Percentiles rank a stretch among this genome's conserved stretches.
Evolutionary conservation across 495 filamentous ascomycete species (phyloP).

Genomic region (Collariella sp.): DNA sequence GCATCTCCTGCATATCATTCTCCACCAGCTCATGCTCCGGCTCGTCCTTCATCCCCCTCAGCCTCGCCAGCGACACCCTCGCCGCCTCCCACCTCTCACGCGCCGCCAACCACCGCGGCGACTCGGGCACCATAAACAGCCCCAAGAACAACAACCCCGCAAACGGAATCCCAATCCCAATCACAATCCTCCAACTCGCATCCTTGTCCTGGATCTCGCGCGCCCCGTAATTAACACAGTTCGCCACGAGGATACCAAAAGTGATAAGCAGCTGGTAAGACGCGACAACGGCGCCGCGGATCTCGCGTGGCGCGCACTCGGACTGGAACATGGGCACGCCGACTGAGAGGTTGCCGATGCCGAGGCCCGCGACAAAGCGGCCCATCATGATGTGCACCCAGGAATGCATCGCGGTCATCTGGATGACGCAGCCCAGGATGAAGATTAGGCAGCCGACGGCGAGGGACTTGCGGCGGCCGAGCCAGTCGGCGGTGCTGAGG

Average conservation of each 20-base stretch:
- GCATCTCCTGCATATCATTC: slow-evolving; percentile 60
- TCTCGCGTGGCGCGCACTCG: slow-evolving; percentile 46
- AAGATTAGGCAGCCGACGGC: slow-evolving; percentile 31
- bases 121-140: slow-evolving; percentile 54
- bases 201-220: slow-evolving; percentile 38
- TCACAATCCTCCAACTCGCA: slow-evolving; percentile 59
- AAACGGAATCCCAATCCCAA: slow-evolving; percentile 62
- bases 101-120: slow-evolving; percentile 52
- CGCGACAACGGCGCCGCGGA: slow-evolving; percentile 51
- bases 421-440: slow-evolving; percentile 45
- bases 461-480: slow-evolving; percentile 33
- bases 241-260: slow-evolving; percentile 64
- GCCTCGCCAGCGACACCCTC: slow-evolving; percentile 51
- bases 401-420: slow-evolving; percentile 41
- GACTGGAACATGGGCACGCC: slow-evolving; percentile 56
- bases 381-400: slow-evolving; percentile 46
- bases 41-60: slow-evolving; percentile 51
- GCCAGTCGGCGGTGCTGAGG: slow-evolving; percentile 28
- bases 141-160: slow-evolving; percentile 54
- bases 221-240: slow-evolving; percentile 55
- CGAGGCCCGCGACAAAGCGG: slow-evolving; percentile 52
- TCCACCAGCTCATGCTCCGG: slow-evolving; percentile 50
- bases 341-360: slow-evolving; percentile 56
- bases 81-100: slow-evolving; percentile 49
- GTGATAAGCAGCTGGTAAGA: slow-evolving; percentile 75